Evolutionary conservation across 2,329 filamentous ascomycete species (phyloP), one percentile per base, ranked within the genome.

Genomic region (Thermoascus crustaceus): DNA sequence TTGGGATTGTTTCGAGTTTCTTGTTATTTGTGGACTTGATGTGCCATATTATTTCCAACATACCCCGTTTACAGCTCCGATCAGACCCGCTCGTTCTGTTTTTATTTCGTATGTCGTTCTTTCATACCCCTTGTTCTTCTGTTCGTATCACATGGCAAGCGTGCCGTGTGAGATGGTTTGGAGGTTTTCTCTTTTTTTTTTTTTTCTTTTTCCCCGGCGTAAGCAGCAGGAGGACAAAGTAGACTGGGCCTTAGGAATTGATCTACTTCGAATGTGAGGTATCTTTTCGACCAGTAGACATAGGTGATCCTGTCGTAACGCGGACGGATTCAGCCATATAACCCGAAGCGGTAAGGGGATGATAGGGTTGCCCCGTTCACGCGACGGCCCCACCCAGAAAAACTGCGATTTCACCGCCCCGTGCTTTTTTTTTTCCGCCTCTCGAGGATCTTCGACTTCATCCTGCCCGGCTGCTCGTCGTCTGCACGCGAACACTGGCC

Each of bases 121-220:
- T 7, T 29, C 26, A 29, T 29, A 17, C 16, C 13, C 16, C 5
- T 18, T 29, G 11, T 13, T 29, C 18, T 16, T 17, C 13, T 26
- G n/a, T n/a, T n/a, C n/a, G n/a, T n/a, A n/a, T n/a, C n/a, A n/a
- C n/a, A n/a, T n/a, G n/a, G n/a, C n/a, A n/a, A n/a, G n/a, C n/a
- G n/a, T n/a, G n/a, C n/a, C n/a, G n/a, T n/a, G n/a, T n/a, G 7
- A 31, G 22, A 20, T 31, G 19, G 16, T 20, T 20, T 10, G 7
- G 19, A 20, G 25, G 19, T 30, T 7, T 21, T 18, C 20, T 20
- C 14, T 29, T 21, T 4, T 14, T 25, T 24, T 32, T 24, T 6
- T 17, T 41, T 34, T 17, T 23, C 9, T 23, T 33, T 38, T 34
- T 34, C 14, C 27, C 32, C 7, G 32, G 32, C 16, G 30, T 31